Evolutionary conservation across 2,329 filamentous ascomycete genomes (phyloP).

Genomic region (Colletotrichum sp.): DNA sequence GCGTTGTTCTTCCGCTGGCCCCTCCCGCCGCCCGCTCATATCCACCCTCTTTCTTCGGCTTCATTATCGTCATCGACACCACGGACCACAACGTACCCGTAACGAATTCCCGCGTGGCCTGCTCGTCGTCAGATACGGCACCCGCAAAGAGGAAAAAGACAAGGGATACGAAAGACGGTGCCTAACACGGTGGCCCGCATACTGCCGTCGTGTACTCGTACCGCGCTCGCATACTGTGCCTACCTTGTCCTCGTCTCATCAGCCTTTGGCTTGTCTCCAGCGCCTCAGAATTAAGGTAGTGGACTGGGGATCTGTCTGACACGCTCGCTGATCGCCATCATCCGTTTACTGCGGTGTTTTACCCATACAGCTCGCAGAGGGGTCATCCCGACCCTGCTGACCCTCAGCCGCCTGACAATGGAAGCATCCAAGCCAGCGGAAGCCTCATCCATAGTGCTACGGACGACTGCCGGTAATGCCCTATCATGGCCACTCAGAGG

Average conservation of each 20-base stretch:
- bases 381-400: background rate
- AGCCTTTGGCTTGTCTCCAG: background rate
- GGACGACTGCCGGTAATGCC: background rate
- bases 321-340: slow-evolving; percentile 5
- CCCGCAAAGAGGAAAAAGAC: background rate
- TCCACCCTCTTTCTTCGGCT: background rate
- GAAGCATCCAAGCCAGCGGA: background rate
- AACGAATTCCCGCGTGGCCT: background rate
- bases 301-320: slow-evolving; percentile 1
- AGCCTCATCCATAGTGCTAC: background rate
- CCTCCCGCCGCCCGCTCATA: background rate
- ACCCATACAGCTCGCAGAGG: background rate
- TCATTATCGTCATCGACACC: slow-evolving; percentile 4
- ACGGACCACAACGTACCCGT: background rate
- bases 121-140: background rate
- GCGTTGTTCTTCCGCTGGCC: background rate
- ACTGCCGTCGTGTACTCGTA: background rate
- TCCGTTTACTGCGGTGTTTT: background rate
- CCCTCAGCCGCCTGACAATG: background rate
- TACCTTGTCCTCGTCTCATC: background rate
- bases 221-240: background rate
- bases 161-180: background rate
- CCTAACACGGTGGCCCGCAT: background rate
- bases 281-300: slow-evolving; percentile 14
- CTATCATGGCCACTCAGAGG: background rate